Evolutionary conservation across 2,329 filamentous ascomycete genomes (phyloP).

Genomic region (Pseudocercospora ulei): DNA sequence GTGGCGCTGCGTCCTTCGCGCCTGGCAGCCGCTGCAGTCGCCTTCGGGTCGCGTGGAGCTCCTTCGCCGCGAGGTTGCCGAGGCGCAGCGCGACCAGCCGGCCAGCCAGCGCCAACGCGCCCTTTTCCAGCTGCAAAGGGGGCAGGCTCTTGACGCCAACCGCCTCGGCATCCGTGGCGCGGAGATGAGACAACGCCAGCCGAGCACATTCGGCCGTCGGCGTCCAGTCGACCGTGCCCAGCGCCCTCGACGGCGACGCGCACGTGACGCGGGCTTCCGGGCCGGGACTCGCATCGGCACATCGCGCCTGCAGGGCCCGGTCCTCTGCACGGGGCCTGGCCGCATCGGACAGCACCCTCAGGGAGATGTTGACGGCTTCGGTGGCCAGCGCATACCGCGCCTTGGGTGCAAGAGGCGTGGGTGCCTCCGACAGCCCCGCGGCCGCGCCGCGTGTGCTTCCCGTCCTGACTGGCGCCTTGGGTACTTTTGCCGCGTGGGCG

Average conservation of each 20-base stretch:
- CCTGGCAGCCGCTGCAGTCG: slow-evolving; percentile 43
- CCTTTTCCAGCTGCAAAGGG: slow-evolving; percentile 60
- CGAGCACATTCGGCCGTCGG: slow-evolving; percentile 60
- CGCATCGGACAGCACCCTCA: slow-evolving; percentile 60
- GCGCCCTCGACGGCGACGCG: too few species aligned
- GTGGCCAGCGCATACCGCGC: slow-evolving; percentile 61
- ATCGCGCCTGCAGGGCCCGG: slow-evolving; percentile 38
- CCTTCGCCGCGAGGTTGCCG: slow-evolving; percentile 58
- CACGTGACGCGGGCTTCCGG: not conserved
- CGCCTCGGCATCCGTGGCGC: slow-evolving; percentile 46
- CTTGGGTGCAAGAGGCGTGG: slow-evolving; percentile 41
- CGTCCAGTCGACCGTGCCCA: slow-evolving; percentile 13
- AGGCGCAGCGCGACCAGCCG: slow-evolving; percentile 57
- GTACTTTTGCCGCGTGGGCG: slow-evolving; percentile 5
- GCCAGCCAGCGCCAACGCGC: slow-evolving; percentile 59
- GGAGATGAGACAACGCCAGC: slow-evolving; percentile 55
- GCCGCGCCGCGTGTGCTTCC: not conserved
- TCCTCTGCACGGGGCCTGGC: slow-evolving; percentile 41
- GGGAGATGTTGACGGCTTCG: slow-evolving; percentile 59
- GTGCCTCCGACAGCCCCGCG: slow-evolving; percentile 33
- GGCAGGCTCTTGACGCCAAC: slow-evolving; percentile 48
- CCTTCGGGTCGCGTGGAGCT: slow-evolving; percentile 56
- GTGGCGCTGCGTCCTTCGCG: not conserved
- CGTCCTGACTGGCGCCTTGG: slow-evolving; percentile 11
- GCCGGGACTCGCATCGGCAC: slow-evolving; percentile 43